Evolutionary conservation across 2,329 filamentous ascomycete genomes (phyloP).

Genomic region (Scedosporium dehoogii): DNA sequence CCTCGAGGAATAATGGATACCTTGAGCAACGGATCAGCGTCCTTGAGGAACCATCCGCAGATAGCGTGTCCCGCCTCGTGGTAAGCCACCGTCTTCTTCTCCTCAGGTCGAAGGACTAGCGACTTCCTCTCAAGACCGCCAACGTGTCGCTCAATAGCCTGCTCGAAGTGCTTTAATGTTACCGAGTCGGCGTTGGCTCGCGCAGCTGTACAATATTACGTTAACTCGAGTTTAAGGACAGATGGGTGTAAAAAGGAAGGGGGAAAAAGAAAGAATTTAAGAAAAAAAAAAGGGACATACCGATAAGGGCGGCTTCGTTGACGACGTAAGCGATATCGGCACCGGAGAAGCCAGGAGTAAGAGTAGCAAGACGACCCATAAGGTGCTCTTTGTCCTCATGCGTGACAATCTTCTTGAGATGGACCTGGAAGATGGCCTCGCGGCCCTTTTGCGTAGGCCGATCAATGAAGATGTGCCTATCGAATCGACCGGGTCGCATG

Average conservation of each 20-base stretch:
- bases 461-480: conserved; percentile 93
- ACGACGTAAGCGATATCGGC: conserved; percentile 98
- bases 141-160: conserved; percentile 94
- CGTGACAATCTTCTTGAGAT: conserved; percentile 89
- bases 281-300: conserved; percentile 40
- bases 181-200: conserved; percentile 72
- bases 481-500: conserved; percentile 94
- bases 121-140: conserved; percentile 97
- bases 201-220: conserved; percentile 50
- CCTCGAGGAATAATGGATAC: conserved; percentile 97
- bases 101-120: conserved; percentile 79
- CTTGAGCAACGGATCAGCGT: conserved; percentile 94
- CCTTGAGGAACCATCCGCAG: conserved; percentile 95
- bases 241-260: not conserved
- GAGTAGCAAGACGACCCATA: conserved; percentile 76
- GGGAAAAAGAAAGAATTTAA: too few species aligned
- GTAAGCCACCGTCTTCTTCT: conserved; percentile 93
- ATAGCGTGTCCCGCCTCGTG: conserved; percentile 97
- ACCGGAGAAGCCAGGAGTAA: conserved; percentile 94
- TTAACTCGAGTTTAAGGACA: conserved; percentile 1
- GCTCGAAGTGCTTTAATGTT: conserved; percentile 85
- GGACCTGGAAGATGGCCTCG: conserved; percentile 91
- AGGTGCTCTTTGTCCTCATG: conserved; percentile 82
- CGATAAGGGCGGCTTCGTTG: conserved; percentile 93
- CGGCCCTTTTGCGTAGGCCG: conserved; percentile 93